These are phyloP conservation scores for Hypoxylon sp. DNA, from an alignment of 2,329 filamentous ascomycete genomes.

Conservation along the genomic window DNA sequence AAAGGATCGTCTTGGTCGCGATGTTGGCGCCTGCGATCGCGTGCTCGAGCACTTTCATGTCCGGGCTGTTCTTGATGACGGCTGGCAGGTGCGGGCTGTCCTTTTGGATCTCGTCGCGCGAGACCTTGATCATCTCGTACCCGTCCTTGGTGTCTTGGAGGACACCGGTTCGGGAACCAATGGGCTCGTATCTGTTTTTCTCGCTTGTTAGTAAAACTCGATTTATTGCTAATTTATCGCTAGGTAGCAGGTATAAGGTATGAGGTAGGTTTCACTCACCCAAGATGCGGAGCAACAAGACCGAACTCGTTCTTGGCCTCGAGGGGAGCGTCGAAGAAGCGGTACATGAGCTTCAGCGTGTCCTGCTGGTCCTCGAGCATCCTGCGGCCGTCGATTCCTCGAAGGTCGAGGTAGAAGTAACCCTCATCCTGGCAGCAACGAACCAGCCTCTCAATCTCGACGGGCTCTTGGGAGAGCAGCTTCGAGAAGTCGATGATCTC, in stretches of 20 bases:
- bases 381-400: conserved; percentile 66
- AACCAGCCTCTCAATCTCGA: conserved; percentile 66
- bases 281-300: conserved; percentile 67
- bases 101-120: conserved; percentile 65
- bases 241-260: not conserved
- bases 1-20: conserved; percentile 65
- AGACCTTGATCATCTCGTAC: conserved; percentile 69
- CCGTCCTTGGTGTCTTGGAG: conserved; percentile 64
- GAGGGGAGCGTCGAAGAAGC: conserved; percentile 67
- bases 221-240: not conserved
- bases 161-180: conserved; percentile 65
- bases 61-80: conserved; percentile 64
- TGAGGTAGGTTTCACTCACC: conserved; percentile 55
- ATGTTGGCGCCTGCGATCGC: conserved; percentile 66
- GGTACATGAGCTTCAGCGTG: conserved; percentile 68
- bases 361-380: conserved; percentile 68
- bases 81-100: conserved; percentile 62
- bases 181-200: conserved; percentile 61
- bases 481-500: conserved; percentile 66
- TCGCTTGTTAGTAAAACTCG: conserved; percentile 2
- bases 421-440: conserved; percentile 65
- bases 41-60: conserved; percentile 65
- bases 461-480: conserved; percentile 68
- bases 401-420: conserved; percentile 70
- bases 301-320: conserved; percentile 71